Conservation (phyloP, 169 alveolate genomes). For the Plasmodium ovale region DNA sequence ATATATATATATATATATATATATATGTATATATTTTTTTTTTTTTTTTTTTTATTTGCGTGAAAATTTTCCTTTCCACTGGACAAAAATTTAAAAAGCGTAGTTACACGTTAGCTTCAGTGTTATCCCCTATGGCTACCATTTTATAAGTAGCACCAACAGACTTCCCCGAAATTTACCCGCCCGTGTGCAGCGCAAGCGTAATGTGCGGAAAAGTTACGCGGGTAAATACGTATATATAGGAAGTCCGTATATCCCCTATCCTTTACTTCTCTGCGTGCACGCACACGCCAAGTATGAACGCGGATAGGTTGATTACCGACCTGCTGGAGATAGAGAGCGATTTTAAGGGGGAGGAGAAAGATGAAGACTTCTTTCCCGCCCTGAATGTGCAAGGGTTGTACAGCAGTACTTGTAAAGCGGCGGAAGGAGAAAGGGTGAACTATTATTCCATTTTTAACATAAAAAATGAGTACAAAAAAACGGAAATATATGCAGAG, state of each 20-base stretch:
- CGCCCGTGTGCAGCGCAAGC: too few species aligned
- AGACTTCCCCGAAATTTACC: too few species aligned
- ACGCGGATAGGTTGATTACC: conserved; percentile 15
- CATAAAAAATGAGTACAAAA: conserved; percentile 51
- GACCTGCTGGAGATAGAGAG: conserved; percentile 36
- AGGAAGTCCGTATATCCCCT: background rate
- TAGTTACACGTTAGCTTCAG: too few species aligned
- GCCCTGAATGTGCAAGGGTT: background rate
- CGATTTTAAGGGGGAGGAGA: conserved; percentile 6
- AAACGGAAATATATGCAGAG: conserved; percentile 26
- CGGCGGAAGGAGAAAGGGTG: conserved; percentile 1
- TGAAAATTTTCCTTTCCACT: too few species aligned
- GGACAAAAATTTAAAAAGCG: too few species aligned
- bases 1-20: background rate
- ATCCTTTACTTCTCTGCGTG: background rate
- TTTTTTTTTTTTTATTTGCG: too few species aligned
- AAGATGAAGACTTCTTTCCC: background rate
- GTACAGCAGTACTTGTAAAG: background rate
- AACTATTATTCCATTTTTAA: conserved; percentile 58
- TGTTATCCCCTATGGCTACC: too few species aligned
- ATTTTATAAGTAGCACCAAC: too few species aligned
- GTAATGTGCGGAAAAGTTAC: too few species aligned
- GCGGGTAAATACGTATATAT: background rate
- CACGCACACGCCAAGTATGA: background rate
- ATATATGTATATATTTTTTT: conserved; percentile 1